Evolutionary conservation across 1,139 yeast species (phyloP).

Genomic region (Pichia sp.): DNA sequence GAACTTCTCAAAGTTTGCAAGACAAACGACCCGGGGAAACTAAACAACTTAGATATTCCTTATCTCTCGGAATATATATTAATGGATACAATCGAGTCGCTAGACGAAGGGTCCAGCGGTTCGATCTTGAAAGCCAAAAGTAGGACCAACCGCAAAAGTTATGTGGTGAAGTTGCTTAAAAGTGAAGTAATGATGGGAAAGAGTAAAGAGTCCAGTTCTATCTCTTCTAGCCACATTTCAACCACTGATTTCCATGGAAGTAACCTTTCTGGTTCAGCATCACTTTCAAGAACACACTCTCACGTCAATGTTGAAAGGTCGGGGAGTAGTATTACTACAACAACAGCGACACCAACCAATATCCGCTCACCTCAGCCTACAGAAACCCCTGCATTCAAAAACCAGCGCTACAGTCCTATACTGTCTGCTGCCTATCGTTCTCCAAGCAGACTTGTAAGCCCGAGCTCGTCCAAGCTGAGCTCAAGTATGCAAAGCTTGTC

Average conservation of each 20-base stretch:
- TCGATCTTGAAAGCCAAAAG: slow-evolving; percentile 21
- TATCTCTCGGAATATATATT: slow-evolving; percentile 6
- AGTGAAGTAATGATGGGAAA: background rate
- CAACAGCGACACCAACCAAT: background rate
- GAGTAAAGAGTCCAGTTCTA: background rate
- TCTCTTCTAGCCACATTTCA: background rate
- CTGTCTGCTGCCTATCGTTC: background rate
- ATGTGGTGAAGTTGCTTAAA: slow-evolving; percentile 18
- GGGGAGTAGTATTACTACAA: background rate
- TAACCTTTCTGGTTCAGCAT: background rate
- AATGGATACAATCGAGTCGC: slow-evolving; percentile 5
- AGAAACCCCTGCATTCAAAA: background rate
- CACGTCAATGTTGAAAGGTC: background rate
- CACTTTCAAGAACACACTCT: slow-evolving; percentile 9
- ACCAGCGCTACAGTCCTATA: background rate
- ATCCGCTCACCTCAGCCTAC: background rate
- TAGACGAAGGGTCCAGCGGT: slow-evolving; percentile 31
- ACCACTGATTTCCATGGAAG: background rate
- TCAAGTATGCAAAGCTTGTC: background rate
- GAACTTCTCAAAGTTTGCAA: slow-evolving; percentile 4
- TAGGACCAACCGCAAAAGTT: slow-evolving; percentile 9
- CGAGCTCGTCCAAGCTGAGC: background rate
- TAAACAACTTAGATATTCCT: slow-evolving; percentile 8
- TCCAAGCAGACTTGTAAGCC: background rate
- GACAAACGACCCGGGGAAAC: background rate